A percentile compares a stretch with the other conserved stretches of the same genome.
Evolutionary conservation across 352 stramenopile species (phyloP).

Genomic region (Saprolegnia diclina): DNA sequence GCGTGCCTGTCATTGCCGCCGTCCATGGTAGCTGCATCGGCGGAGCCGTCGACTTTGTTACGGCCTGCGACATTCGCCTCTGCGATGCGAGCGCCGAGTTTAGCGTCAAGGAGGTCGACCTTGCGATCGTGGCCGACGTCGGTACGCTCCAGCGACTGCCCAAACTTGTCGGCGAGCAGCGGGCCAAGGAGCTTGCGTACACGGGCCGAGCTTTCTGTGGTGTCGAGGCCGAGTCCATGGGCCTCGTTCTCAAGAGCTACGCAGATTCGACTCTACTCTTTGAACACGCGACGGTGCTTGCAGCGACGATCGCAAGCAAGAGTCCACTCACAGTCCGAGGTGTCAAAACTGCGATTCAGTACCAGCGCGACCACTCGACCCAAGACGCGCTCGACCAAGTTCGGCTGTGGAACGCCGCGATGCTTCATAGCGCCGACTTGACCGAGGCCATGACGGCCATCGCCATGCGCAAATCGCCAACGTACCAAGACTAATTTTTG

Average conservation of each 20-base stretch:
- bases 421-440: conserved; percentile 83
- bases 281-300: conserved; percentile 48
- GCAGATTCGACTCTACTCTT: conserved; percentile 61
- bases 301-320: conserved; percentile 66
- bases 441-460: conserved; percentile 55
- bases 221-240: conserved; percentile 63
- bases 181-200: conserved; percentile 79
- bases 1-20: conserved; percentile 78
- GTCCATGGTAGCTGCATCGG: conserved; percentile 80
- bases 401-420: conserved; percentile 75
- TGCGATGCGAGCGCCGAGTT: conserved; percentile 76
- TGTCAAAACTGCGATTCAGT: conserved; percentile 85
- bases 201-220: conserved; percentile 77
- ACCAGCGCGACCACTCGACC: conserved; percentile 81
- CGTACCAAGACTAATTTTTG: too few relatives aligned
- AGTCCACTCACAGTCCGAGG: conserved; percentile 80
- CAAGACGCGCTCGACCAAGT: conserved; percentile 68
- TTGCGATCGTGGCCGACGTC: conserved; percentile 85
- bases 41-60: conserved; percentile 83
- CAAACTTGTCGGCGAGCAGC: conserved; percentile 77
- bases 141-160: conserved; percentile 83
- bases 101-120: conserved; percentile 83
- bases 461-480: not conserved
- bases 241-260: conserved; percentile 69
- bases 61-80: conserved; percentile 81